A percentile compares a stretch with the other conserved stretches of the same genome.
Conservation (phyloP, 2,329 filamentous ascomycete species). For the Claviceps maximensis region DNA sequence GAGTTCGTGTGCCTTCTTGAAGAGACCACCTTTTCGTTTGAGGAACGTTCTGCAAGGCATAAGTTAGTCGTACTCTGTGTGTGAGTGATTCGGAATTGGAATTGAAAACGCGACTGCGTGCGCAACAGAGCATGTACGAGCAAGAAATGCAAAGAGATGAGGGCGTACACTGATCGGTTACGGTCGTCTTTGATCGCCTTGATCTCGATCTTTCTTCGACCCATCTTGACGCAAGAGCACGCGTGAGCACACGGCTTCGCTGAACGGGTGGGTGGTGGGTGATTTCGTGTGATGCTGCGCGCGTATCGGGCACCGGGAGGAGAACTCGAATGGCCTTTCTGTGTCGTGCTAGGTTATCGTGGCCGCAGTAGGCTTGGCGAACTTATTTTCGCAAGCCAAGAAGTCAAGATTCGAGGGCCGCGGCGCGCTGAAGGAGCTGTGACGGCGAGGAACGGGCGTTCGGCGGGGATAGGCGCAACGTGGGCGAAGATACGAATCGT, state of each 20-base stretch:
- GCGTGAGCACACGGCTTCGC: constrained; percentile 5
- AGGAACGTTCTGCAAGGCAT: constrained; percentile 63
- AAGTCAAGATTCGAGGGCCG: neutral
- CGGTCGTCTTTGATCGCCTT: constrained; percentile 98
- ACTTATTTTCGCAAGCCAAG: neutral
- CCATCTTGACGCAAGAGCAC: constrained; percentile 45
- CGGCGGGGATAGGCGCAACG: neutral
- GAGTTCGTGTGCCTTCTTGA: constrained; percentile 98
- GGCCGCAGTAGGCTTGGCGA: neutral
- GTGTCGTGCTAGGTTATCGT: neutral
- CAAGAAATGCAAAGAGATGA: neutral
- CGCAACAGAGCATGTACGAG: neutral
- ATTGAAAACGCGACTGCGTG: no score
- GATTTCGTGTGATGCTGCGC: constrained; percentile 4
- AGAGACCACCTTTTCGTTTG: constrained; percentile 95
- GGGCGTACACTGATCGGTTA: constrained; percentile 86
- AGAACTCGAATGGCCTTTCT: neutral
- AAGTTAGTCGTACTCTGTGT: constrained; percentile 1
- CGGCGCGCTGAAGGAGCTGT: neutral
- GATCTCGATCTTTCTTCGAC: constrained; percentile 98
- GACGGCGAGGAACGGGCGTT: neutral
- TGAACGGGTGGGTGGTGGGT: neutral
- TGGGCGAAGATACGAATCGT: neutral
- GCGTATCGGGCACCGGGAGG: neutral
- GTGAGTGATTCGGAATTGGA: no score